These are phyloP conservation scores for Lichtheimia ramosa DNA, from an alignment of 371 early-diverging fungal species.

Conservation along the genomic window DNA sequence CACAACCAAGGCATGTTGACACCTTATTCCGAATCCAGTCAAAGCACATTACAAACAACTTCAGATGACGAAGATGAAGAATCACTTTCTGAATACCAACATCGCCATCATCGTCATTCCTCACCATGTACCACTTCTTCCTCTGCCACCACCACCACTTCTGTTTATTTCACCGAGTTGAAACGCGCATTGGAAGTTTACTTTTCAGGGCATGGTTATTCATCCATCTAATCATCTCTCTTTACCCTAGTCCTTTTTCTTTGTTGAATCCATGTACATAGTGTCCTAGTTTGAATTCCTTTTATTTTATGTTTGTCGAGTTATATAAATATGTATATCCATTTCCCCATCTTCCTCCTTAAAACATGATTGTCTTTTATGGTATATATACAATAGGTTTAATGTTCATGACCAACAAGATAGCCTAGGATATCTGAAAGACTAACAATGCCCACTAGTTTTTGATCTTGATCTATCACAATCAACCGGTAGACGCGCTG, in stretches of 20 bases:
- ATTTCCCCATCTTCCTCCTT: not conserved
- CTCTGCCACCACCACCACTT: not conserved
- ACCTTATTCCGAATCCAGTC: not conserved
- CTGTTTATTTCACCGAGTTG: constrained; percentile 5
- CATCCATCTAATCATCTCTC: not conserved
- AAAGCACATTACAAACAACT: not conserved
- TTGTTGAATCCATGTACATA: constrained; percentile 7
- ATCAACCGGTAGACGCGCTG: constrained; percentile 88
- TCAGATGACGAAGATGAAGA: not conserved
- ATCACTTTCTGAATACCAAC: not conserved
- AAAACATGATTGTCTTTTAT: not conserved
- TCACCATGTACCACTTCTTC: no score
- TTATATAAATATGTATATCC: not conserved
- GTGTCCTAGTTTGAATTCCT: not conserved
- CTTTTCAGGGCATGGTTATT: constrained; percentile 5
- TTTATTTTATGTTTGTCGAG: not conserved
- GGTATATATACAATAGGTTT: not conserved
- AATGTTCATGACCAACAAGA: constrained; percentile 47
- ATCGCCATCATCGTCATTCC: no score
- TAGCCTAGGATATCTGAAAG: constrained; percentile 85
- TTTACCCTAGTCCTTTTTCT: not conserved
- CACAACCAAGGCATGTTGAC: not conserved
- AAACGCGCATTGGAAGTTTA: constrained; percentile 3
- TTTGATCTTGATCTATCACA: constrained; percentile 82
- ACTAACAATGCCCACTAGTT: constrained; percentile 83